These are phyloP conservation scores for Morella rubra DNA, from an alignment of 306 rosid genomes.

Conservation along the genomic window DNA sequence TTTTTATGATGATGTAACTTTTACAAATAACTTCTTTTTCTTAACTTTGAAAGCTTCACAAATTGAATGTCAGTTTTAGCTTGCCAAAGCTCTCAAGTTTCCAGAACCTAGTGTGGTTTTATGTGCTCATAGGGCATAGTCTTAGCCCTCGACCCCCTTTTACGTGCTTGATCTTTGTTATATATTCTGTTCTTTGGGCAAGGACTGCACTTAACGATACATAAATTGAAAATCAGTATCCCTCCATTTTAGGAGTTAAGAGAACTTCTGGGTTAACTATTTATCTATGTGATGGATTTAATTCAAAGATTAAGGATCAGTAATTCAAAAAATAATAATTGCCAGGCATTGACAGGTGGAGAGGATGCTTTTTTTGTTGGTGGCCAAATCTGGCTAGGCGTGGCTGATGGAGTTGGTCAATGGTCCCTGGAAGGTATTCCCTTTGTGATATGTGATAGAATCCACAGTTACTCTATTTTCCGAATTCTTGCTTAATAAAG, in stretches of 20 bases:
- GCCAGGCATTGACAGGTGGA: constrained; percentile 71
- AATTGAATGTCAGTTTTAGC: not conserved
- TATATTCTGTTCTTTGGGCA: not conserved
- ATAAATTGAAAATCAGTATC: not conserved
- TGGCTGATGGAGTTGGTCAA: constrained; percentile 78
- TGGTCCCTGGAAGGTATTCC: constrained; percentile 75
- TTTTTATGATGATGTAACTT: not conserved
- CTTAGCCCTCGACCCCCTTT: not conserved
- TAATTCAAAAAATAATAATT: constrained; percentile 50
- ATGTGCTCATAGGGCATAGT: not conserved
- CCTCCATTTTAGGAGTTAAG: not conserved
- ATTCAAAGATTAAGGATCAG: constrained; percentile 21
- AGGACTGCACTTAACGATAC: not conserved
- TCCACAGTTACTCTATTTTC: too few relatives aligned
- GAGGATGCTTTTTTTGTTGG: constrained; percentile 71
- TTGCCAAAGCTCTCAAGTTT: not conserved
- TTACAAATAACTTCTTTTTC: not conserved
- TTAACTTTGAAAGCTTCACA: not conserved
- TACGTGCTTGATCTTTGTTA: not conserved
- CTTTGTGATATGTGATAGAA: constrained; percentile 11
- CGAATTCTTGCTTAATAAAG: too few relatives aligned
- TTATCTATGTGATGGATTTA: constrained; percentile 4
- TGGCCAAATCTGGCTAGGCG: constrained; percentile 63
- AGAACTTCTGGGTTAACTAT: not conserved
- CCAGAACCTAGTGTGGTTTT: not conserved